Conservation (phyloP, 768 basidiomycete genomes). For the Russula emetica region DNA sequence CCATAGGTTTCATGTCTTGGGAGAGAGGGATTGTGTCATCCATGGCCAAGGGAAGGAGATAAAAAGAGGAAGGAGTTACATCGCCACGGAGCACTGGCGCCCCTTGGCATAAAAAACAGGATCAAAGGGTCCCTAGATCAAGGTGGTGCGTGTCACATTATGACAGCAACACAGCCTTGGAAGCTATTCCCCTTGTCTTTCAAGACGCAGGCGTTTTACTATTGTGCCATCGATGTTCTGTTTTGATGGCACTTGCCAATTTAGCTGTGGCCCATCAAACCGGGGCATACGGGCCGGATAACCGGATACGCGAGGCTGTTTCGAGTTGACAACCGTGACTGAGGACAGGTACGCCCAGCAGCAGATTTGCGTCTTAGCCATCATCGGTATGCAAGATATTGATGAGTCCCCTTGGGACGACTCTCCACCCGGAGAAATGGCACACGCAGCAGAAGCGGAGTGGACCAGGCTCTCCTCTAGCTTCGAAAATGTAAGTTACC, state of each 20-base stretch:
- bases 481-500: conserved; percentile 59
- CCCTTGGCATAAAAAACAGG: neutral
- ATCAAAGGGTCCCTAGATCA: neutral
- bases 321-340: no score
- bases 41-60: neutral
- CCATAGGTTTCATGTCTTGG: neutral
- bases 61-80: neutral
- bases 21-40: no score
- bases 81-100: neutral
- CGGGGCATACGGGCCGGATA: neutral
- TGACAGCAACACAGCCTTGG: neutral
- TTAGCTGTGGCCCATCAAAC: neutral
- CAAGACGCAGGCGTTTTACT: neutral
- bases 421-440: neutral
- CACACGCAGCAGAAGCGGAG: conserved; percentile 38
- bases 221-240: no score
- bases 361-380: neutral
- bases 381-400: neutral
- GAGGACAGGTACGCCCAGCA: no score
- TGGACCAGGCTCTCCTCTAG: conserved; percentile 65
- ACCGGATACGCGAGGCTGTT: neutral
- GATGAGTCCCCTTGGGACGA: conserved; percentile 19
- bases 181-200: neutral
- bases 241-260: no score
- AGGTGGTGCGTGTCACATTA: neutral